These are phyloP conservation scores for Mycena latifolia DNA, from an alignment of 768 basidiomycete genomes.

Conservation along the genomic window DNA sequence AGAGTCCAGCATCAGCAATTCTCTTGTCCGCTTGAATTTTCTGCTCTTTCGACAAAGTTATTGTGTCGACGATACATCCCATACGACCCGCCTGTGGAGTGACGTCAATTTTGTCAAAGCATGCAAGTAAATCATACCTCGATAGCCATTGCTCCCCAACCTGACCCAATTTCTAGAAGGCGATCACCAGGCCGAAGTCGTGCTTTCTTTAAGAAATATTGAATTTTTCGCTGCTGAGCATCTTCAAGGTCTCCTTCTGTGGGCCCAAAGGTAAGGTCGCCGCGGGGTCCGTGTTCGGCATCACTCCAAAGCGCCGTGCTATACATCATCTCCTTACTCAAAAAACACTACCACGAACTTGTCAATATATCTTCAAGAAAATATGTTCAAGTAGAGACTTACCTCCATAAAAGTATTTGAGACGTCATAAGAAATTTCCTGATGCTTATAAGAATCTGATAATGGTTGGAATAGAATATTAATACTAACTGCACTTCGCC, in stretches of 20 bases:
- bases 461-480: too few species aligned
- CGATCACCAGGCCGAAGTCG: constrained; percentile 84
- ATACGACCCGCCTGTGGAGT: constrained; percentile 71
- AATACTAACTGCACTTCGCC: constrained; percentile 93
- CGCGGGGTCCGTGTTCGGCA: constrained; percentile 84
- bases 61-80: constrained; percentile 89
- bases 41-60: constrained; percentile 91
- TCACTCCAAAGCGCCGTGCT: constrained; percentile 88
- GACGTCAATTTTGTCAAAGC: too few species aligned
- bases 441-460: constrained; percentile 89
- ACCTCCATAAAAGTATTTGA: too few species aligned
- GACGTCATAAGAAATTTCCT: too few species aligned
- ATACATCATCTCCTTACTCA: constrained; percentile 95
- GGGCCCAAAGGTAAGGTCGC: constrained; percentile 69
- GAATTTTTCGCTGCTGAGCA: constrained; percentile 88
- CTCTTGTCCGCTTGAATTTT: constrained; percentile 91
- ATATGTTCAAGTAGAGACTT: too few species aligned
- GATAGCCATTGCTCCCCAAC: constrained; percentile 95
- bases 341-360: constrained; percentile 78
- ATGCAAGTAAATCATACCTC: too few species aligned
- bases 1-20: constrained; percentile 76
- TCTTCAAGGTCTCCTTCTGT: constrained; percentile 78
- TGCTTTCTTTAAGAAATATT: constrained; percentile 82
- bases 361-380: constrained; percentile 14
- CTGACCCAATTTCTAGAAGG: constrained; percentile 90